Conservation (phyloP, 306 rosid genomes). For the Boehmeria nivea region DNA sequence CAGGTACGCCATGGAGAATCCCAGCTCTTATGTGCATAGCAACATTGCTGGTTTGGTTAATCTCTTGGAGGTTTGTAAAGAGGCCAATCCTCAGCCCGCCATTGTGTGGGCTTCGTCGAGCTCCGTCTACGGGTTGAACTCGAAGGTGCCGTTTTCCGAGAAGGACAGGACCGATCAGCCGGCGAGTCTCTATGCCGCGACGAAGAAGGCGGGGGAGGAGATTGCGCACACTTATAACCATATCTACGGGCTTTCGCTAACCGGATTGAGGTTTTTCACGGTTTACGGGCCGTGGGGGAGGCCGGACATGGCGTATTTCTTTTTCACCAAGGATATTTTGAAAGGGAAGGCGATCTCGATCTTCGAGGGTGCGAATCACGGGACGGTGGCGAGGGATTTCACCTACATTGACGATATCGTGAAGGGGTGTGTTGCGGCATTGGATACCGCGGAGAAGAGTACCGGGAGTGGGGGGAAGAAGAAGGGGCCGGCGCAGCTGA, state of each 20-base stretch:
- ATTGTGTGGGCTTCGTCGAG: conserved; percentile 98
- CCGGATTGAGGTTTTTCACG: conserved; percentile 85
- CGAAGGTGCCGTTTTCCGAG: conserved; percentile 92
- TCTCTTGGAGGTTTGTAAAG: conserved; percentile 82
- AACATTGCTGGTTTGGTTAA: conserved; percentile 90
- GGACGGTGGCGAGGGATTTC: conserved; percentile 89
- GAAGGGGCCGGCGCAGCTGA: conserved; percentile 77
- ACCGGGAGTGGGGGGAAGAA: conserved; percentile 97
- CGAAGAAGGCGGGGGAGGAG: conserved; percentile 98
- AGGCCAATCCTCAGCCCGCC: conserved; percentile 83
- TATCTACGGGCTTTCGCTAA: conserved; percentile 83
- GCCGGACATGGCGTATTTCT: conserved; percentile 97
- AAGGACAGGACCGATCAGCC: conserved; percentile 86
- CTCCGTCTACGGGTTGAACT: conserved; percentile 89
- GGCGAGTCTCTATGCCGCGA: conserved; percentile 91
- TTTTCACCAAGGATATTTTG: conserved; percentile 81
- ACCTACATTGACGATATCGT: conserved; percentile 97
- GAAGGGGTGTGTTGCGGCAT: conserved; percentile 79
- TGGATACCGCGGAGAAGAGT: conserved; percentile 95
- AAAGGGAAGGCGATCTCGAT: conserved; percentile 73
- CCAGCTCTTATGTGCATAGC: conserved; percentile 91
- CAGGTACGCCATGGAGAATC: conserved; percentile 99
- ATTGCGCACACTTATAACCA: conserved; percentile 94
- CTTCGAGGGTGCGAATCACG: conserved; percentile 81
- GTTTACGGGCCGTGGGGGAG: conserved; percentile 99